These are phyloP conservation scores for Limnanthes douglasii DNA, from an alignment of 345 rosid genomes.

Conservation along the genomic window DNA sequence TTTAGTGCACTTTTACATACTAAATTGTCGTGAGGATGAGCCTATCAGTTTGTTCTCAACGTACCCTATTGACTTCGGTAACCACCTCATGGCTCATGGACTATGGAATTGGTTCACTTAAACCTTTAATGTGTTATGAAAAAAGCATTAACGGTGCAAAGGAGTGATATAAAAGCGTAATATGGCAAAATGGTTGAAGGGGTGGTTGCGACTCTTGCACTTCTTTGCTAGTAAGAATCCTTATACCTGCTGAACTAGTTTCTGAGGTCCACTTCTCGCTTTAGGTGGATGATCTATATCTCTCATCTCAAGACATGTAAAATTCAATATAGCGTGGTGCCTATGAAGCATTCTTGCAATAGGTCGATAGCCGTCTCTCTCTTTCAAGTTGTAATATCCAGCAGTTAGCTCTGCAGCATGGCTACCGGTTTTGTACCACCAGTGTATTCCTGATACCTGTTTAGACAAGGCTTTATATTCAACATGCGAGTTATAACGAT, in stretches of 20 bases:
- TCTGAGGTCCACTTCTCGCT: conserved; percentile 67
- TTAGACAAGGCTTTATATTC: conserved; percentile 1
- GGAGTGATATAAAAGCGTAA: no score
- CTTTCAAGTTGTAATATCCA: conserved; percentile 52
- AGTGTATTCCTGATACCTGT: conserved; percentile 79
- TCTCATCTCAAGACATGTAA: conserved; percentile 80
- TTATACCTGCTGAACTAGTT: conserved; percentile 68
- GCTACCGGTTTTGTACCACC: conserved; percentile 65
- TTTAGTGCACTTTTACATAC: background rate
- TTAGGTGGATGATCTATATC: conserved; percentile 38
- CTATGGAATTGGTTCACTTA: background rate
- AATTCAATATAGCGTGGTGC: conserved; percentile 52
- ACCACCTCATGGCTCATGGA: background rate
- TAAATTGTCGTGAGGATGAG: no score
- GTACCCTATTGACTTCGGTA: background rate
- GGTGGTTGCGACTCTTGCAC: background rate
- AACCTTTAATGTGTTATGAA: no score
- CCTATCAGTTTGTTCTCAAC: background rate
- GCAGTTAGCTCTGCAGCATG: conserved; percentile 89
- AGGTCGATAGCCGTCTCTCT: conserved; percentile 67
- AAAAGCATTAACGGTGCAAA: no score
- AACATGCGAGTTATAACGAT: background rate
- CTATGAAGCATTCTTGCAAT: conserved; percentile 59
- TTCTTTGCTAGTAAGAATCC: background rate
- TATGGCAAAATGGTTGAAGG: background rate